Evolutionary conservation across 805 yeast species (phyloP).

Genomic region (Saturnispora halmiae): DNA sequence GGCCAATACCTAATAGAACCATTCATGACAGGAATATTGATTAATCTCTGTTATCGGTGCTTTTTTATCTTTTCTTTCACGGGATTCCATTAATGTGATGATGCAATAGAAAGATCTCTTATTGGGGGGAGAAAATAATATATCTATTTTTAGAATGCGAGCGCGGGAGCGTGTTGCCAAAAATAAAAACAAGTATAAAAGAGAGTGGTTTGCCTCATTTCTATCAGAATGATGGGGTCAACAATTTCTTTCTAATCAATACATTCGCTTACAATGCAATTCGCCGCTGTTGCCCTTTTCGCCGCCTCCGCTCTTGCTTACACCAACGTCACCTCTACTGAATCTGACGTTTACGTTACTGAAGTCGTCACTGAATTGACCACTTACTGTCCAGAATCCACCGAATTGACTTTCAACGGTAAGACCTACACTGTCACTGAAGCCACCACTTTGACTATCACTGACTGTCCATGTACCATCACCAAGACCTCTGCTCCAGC

Average conservation of each 20-base stretch:
- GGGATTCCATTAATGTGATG: no score
- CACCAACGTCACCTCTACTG: conserved; percentile 41
- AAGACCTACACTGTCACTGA: conserved; percentile 65
- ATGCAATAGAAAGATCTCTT: no score
- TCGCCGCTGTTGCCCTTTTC: conserved; percentile 28
- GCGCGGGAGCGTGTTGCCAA: no score
- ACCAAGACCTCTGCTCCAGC: conserved; percentile 23
- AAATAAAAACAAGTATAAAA: no score
- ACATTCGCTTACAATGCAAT: conserved; percentile 25
- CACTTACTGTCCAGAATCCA: conserved; percentile 78
- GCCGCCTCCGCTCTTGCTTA: conserved; percentile 36
- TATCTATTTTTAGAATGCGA: no score
- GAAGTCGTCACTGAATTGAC: conserved; percentile 62
- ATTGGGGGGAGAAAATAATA: no score
- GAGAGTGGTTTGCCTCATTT: not conserved
- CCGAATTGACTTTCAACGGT: conserved; percentile 56
- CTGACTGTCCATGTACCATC: conserved; percentile 80
- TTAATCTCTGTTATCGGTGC: no score
- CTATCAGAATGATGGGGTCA: not conserved
- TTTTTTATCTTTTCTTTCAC: no score
- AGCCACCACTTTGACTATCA: conserved; percentile 76
- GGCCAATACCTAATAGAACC: no score
- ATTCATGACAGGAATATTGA: no score
- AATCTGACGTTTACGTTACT: conserved; percentile 30
- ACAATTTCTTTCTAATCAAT: not conserved